Conservation (phyloP, 176 grass and related monocot genomes). For the Tuctoria greenei region DNA sequence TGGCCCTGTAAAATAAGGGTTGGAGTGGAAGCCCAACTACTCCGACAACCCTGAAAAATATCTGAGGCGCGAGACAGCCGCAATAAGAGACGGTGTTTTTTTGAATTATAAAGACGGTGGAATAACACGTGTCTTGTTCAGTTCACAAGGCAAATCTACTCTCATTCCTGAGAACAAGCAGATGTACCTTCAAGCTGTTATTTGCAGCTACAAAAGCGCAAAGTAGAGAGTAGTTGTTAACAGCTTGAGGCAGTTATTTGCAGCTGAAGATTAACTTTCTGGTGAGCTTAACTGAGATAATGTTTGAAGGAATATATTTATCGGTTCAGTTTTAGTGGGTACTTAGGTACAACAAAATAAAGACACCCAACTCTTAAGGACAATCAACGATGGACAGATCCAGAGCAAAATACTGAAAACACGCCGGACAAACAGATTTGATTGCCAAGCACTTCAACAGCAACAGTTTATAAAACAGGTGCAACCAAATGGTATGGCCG, state of each 20-base stretch:
- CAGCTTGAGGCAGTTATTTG: background rate
- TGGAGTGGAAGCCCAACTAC: too few species aligned
- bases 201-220: too few species aligned
- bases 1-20: too few species aligned
- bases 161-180: background rate
- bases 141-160: background rate
- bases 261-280: background rate
- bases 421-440: background rate
- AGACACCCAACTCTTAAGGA: conserved; percentile 7
- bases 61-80: background rate
- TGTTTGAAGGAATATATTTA: background rate
- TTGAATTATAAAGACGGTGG: background rate
- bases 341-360: background rate
- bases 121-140: background rate
- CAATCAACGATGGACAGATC: background rate
- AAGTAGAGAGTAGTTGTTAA: background rate
- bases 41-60: too few species aligned
- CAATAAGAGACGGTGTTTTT: background rate
- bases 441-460: conserved; percentile 26
- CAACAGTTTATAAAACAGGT: conserved; percentile 16
- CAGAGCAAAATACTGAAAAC: background rate
- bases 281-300: background rate
- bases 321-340: background rate
- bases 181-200: background rate
- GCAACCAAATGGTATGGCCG: conserved; percentile 3